Conservation (phyloP, 805 yeast genomes). For the Monosporozyma unispora region DNA sequence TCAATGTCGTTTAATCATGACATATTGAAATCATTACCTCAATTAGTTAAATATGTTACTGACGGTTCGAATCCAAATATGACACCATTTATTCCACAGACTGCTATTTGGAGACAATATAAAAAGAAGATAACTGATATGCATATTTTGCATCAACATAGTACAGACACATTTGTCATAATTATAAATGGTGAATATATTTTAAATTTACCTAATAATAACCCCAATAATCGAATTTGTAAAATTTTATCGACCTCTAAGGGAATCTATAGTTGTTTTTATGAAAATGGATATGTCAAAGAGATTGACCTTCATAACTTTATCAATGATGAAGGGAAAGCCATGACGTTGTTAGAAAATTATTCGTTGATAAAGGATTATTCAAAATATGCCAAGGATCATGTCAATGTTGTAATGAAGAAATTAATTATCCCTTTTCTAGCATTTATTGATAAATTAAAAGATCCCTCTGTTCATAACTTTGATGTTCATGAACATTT, state of each 20-base stretch:
- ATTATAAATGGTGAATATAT: slow-evolving; percentile 17
- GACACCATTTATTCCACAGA: slow-evolving; percentile 11
- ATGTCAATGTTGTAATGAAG: slow-evolving; percentile 12
- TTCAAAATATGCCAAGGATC: slow-evolving; percentile 11
- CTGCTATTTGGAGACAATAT: slow-evolving; percentile 13
- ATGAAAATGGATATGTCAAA: slow-evolving; percentile 3
- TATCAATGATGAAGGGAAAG: not conserved
- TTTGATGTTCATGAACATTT: slow-evolving; percentile 29
- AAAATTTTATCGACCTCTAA: not conserved
- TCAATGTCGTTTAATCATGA: slow-evolving; percentile 10
- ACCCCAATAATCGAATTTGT: not conserved
- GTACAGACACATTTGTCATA: slow-evolving; percentile 7
- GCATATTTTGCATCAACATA: slow-evolving; percentile 12
- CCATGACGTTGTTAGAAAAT: slow-evolving; percentile 7
- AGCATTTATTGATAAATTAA: slow-evolving; percentile 14
- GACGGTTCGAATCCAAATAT: slow-evolving; percentile 8
- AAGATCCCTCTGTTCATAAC: slow-evolving; percentile 12
- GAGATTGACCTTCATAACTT: slow-evolving; percentile 7
- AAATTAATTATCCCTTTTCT: slow-evolving; percentile 16
- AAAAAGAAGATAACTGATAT: slow-evolving; percentile 10
- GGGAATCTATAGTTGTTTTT: slow-evolving; percentile 1
- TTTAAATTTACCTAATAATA: not conserved
- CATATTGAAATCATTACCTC: slow-evolving; percentile 15
- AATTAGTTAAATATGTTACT: slow-evolving; percentile 15
- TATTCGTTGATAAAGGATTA: slow-evolving; percentile 10